Percentiles rank a stretch among this genome's conserved stretches.
phyloP scores from a whole-genome alignment of 1,284 basidiomycete species.

The Papiliotrema laurentii region DNA sequence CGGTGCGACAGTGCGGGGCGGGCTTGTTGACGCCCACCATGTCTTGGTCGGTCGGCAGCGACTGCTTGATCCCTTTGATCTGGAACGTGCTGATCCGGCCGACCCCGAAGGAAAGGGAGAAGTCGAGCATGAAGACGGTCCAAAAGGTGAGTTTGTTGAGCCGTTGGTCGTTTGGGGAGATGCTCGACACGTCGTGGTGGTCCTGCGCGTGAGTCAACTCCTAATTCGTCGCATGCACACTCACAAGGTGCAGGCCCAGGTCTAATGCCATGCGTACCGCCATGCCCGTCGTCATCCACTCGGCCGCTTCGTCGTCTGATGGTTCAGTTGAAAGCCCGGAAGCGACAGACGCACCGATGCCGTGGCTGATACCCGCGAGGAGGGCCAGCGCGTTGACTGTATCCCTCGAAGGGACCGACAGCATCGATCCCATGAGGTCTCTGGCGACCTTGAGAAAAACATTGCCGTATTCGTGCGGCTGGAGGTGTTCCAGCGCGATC shows the following conservation, averaged over 20 bases:
- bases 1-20: conserved; percentile 4
- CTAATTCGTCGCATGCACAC: neutral
- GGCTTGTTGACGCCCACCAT: neutral
- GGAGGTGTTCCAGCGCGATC: conserved; percentile 20
- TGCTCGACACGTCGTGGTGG: conserved; percentile 2
- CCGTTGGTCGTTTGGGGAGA: conserved; percentile 10
- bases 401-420: conserved; percentile 25
- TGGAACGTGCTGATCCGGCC: conserved; percentile 24
- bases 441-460: conserved; percentile 25
- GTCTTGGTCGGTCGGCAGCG: conserved; percentile 13
- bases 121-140: conserved; percentile 22
- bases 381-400: conserved; percentile 24
- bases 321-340: neutral
- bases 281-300: conserved; percentile 30
- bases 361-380: conserved; percentile 24
- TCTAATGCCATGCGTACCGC: conserved; percentile 33
- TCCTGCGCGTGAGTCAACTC: neutral
- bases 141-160: conserved; percentile 26
- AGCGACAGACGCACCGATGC: conserved; percentile 16
- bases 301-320: conserved; percentile 24
- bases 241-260: conserved; percentile 21
- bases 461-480: conserved; percentile 28
- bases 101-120: conserved; percentile 20
- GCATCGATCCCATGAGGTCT: conserved; percentile 23
- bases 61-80: conserved; percentile 23